A percentile compares a stretch with the other conserved stretches of the same genome.
Evolutionary conservation across 2,329 filamentous ascomycete species (phyloP).

Genomic region (Nannizziopsis barbatae): DNA sequence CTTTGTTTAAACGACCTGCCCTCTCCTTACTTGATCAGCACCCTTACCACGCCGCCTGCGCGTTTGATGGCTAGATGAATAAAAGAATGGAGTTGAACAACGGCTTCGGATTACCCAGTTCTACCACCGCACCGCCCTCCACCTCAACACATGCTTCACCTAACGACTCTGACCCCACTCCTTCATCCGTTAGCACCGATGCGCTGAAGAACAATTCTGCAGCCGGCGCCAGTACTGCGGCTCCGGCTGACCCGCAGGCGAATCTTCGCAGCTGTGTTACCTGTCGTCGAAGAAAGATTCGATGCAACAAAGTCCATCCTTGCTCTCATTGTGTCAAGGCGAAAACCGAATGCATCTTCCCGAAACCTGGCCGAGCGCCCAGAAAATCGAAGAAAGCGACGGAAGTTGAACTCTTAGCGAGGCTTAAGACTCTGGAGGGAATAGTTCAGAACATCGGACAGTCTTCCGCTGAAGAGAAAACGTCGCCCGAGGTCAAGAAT

Average conservation of each 20-base stretch:
- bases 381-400: conserved; percentile 47
- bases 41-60: not conserved
- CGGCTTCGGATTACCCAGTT: not conserved
- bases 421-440: conserved; percentile 48
- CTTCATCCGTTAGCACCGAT: not conserved
- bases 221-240: conserved; percentile 13
- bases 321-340: conserved; percentile 40
- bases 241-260: conserved; percentile 14
- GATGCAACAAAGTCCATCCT: conserved; percentile 39
- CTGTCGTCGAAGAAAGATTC: conserved; percentile 39
- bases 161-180: not conserved
- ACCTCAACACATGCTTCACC: not conserved
- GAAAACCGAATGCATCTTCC: conserved; percentile 52
- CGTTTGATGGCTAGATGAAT: not conserved
- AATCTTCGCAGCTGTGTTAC: conserved; percentile 38
- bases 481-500: not conserved
- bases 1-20: not conserved
- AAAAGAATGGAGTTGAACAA: not conserved
- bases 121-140: not conserved
- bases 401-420: conserved; percentile 49
- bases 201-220: not conserved
- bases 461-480: not conserved
- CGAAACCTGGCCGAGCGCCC: conserved; percentile 49
- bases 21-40: not conserved
- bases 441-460: conserved; percentile 45